These are phyloP conservation scores for Coccomyxa sp. DNA, from an alignment of 139 green algal genomes.

Conservation along the genomic window DNA sequence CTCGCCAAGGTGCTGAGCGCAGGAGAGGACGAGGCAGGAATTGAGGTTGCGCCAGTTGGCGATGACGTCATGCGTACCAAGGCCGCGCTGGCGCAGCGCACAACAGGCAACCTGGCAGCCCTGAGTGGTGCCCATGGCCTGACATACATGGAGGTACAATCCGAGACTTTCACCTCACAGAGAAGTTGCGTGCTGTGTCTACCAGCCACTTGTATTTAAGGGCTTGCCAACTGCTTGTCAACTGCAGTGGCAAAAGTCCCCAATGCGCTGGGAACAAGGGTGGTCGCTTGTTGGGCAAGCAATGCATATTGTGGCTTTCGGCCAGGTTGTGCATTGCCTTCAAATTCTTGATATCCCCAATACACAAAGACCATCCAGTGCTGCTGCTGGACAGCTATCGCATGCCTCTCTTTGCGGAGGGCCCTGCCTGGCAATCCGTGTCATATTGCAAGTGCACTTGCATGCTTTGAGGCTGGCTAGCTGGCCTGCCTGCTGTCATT, in stretches of 20 bases:
- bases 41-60: slow-evolving; percentile 56
- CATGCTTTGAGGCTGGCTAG: not conserved
- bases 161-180: not conserved
- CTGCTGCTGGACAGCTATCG: too few species aligned
- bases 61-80: slow-evolving; percentile 29
- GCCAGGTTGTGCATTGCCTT: not conserved
- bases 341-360: too few species aligned
- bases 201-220: not conserved
- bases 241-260: not conserved
- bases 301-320: not conserved
- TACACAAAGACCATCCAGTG: too few species aligned
- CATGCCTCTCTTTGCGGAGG: too few species aligned
- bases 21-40: slow-evolving; percentile 58
- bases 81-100: slow-evolving; percentile 33
- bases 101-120: slow-evolving; percentile 54
- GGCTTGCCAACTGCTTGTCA: not conserved
- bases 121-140: slow-evolving; percentile 74
- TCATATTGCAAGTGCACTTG: not conserved
- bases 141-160: slow-evolving; percentile 48
- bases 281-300: not conserved
- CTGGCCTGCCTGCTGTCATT: not conserved
- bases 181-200: not conserved
- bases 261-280: not conserved
- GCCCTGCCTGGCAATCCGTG: not conserved
- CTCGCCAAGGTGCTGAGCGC: slow-evolving; percentile 65